Percentiles rank a stretch among this genome's conserved stretches.
Evolutionary conservation across 257 asterid species (phyloP).

Genomic region (Anisodus acutangulus): DNA sequence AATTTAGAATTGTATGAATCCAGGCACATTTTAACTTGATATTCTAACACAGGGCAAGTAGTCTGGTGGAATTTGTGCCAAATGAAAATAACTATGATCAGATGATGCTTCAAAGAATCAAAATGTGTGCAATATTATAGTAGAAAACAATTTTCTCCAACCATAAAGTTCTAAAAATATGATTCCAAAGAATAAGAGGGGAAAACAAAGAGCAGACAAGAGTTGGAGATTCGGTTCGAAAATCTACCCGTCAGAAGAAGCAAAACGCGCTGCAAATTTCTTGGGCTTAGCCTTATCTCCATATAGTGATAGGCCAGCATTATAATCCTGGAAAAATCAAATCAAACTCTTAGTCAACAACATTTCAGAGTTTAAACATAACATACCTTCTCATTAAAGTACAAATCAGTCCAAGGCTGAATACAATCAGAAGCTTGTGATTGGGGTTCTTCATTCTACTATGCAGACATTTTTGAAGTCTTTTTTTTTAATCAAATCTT

Average conservation of each 20-base stretch:
- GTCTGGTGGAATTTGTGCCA: neutral
- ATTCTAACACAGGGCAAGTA: neutral
- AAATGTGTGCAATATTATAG: neutral
- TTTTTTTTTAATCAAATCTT: neutral
- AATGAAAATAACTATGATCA: neutral
- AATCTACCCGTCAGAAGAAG: slow-evolving; percentile 83
- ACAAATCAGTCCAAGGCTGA: neutral
- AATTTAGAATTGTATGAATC: neutral
- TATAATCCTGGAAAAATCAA: slow-evolving; percentile 58
- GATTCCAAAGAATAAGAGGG: neutral
- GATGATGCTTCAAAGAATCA: neutral
- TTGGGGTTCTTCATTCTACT: neutral
- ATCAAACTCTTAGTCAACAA: neutral
- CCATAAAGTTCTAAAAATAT: neutral
- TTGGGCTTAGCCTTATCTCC: slow-evolving; percentile 95
- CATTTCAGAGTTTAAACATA: neutral
- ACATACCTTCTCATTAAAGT: neutral
- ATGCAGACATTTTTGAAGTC: neutral
- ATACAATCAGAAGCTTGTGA: neutral
- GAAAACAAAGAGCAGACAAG: neutral
- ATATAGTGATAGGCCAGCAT: slow-evolving; percentile 83
- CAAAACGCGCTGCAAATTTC: slow-evolving; percentile 89
- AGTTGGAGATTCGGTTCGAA: slow-evolving; percentile 32
- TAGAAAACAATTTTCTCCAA: neutral
- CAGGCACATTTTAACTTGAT: neutral